A percentile compares a stretch with the other conserved stretches of the same genome.
phyloP scores from a whole-genome alignment of 768 basidiomycete genomes.

The Amanita brunnescens region DNA sequence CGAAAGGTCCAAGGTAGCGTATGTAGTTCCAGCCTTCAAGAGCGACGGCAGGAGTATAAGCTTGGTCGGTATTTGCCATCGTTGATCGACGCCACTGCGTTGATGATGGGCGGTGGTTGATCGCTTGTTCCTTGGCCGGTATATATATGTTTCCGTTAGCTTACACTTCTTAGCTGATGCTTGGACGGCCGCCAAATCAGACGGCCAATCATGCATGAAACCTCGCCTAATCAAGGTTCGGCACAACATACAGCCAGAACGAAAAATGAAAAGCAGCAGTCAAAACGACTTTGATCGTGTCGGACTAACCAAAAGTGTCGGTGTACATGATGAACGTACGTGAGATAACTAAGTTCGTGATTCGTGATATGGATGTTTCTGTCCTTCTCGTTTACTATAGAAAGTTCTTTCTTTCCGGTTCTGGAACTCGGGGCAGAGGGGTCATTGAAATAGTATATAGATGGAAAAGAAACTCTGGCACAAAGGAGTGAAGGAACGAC shows the following conservation, averaged over 20 bases:
- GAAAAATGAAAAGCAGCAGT: too few species aligned
- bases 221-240: too few species aligned
- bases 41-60: constrained; percentile 2
- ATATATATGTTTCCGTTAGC: too few species aligned
- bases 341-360: too few species aligned
- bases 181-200: too few species aligned
- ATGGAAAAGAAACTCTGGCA: too few species aligned
- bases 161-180: neutral
- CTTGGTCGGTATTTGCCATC: neutral
- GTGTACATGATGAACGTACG: neutral
- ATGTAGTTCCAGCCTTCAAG: constrained; percentile 5
- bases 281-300: too few species aligned
- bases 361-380: neutral
- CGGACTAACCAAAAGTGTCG: neutral
- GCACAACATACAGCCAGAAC: too few species aligned
- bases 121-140: neutral
- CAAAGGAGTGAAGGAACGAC: neutral
- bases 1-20: constrained; percentile 1
- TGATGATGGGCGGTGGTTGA: neutral
- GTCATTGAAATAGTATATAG: neutral
- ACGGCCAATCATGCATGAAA: too few species aligned
- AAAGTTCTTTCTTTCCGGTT: neutral
- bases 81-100: neutral
- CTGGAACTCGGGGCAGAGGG: neutral
- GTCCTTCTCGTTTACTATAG: neutral